Evolutionary conservation across 2,329 filamentous ascomycete species (phyloP), one percentile per base, ranked within the genome.

Genomic region (Akanthomyces muscarius): DNA sequence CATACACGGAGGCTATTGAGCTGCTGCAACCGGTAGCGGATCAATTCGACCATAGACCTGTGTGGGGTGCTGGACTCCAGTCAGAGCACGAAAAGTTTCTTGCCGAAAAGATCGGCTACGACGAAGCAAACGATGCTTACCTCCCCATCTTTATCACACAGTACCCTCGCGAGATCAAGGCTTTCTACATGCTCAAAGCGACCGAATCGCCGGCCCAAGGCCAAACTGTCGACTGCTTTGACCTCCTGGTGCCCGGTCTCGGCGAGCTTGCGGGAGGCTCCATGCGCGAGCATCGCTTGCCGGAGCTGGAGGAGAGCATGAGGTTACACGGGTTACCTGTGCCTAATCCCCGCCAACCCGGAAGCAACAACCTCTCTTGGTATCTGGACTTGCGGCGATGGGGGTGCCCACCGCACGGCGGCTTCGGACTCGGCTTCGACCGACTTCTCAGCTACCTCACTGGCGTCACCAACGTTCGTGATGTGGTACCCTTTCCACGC

Each of bases 1-100:
- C 90, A 4, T 99, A 97, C 74, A 84, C 85, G 1, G 81, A 92
- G 54, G 93, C 93, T 4, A 87, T 98, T 65, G 75, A 86, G 48
- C 74, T 86, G 36, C 83, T 99, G 21, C 77, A 87, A 70, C 74
- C 83, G 33, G 84, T 89, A 18, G 78, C 83, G 51, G 73, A 79
- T 38, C 74, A 81, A 7, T 97, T 98, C 70, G 80, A 86, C 56
- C 85, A 89, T 72, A 76, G 80, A 53, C 91, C 92, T 4, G 78
- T 78, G 3, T 95, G 92, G 87, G 85, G 87, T 41, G 78, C 81
- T 33, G 90, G 90, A 23, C 82, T 99, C 36, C 91, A 95, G 70
- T 89, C 93, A 1, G 94, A 98, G 74, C 95, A 99, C 77, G 95
- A 99, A 77, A 91, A 87, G 72, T 97, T 88, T 73, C 83, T 99